These are phyloP conservation scores for Cadophora sp. DNA, from an alignment of 2,329 filamentous ascomycete species.

Conservation along the genomic window DNA sequence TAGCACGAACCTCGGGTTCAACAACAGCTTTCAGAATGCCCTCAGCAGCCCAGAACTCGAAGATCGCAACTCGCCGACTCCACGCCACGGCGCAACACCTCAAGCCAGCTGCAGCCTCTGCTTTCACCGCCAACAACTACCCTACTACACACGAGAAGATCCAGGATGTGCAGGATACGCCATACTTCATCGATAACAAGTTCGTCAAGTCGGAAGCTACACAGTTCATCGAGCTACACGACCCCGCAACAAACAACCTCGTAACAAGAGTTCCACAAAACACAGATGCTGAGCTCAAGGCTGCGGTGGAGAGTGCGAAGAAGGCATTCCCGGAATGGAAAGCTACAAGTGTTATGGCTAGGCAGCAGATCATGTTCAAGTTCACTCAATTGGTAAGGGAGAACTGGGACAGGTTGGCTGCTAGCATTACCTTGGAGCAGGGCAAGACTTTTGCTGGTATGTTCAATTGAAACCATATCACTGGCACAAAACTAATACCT, in stretches of 20 bases:
- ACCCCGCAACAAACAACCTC: conserved; percentile 86
- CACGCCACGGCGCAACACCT: conserved; percentile 64
- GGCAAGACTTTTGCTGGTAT: conserved; percentile 78
- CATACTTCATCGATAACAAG: conserved; percentile 83
- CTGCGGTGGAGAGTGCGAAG: conserved; percentile 76
- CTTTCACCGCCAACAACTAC: conserved; percentile 65
- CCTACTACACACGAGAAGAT: conserved; percentile 77
- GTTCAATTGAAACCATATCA: conserved; percentile 3
- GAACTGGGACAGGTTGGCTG: conserved; percentile 84
- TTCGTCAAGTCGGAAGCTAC: conserved; percentile 72
- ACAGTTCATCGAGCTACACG: conserved; percentile 79
- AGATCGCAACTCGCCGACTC: conserved; percentile 57
- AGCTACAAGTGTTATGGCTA: conserved; percentile 72
- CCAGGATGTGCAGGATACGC: conserved; percentile 70
- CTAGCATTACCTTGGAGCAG: conserved; percentile 86
- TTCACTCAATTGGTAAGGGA: conserved; percentile 80
- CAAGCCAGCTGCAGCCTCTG: conserved; percentile 58
- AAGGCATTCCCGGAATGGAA: conserved; percentile 79
- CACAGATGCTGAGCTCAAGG: conserved; percentile 77
- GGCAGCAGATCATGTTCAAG: conserved; percentile 89
- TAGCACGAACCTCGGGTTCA: conserved; percentile 35
- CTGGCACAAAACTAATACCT: conserved; percentile 16
- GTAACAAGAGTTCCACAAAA: conserved; percentile 84
- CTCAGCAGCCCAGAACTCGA: conserved; percentile 36
- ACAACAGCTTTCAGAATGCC: conserved; percentile 41